phyloP scores from a whole-genome alignment of 345 rosid genomes.

The Bruguiera gymnorhiza region DNA sequence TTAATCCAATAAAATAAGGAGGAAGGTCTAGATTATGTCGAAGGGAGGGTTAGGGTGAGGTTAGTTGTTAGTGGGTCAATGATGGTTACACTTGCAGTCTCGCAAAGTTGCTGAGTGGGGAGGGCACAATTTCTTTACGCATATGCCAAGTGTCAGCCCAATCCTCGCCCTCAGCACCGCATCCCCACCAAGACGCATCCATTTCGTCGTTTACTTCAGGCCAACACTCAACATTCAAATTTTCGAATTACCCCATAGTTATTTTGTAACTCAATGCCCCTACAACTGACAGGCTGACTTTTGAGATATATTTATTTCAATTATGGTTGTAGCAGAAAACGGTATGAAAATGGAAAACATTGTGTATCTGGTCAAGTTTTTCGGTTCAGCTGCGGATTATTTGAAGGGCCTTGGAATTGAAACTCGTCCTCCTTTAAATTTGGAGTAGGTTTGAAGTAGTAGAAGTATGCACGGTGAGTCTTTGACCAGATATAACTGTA shows the following conservation, averaged over 20 bases:
- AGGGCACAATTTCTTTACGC: constrained; percentile 12
- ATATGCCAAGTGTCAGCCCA: neutral
- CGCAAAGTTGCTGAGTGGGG: neutral
- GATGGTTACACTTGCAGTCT: neutral
- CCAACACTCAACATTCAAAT: neutral
- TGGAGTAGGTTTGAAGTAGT: no score
- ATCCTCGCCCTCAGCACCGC: neutral
- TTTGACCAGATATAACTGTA: no score
- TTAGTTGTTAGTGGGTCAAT: neutral
- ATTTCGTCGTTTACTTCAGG: neutral
- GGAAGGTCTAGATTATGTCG: neutral
- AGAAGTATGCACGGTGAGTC: no score
- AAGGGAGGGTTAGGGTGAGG: neutral
- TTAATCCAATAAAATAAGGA: no score
- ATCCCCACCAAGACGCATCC: neutral
- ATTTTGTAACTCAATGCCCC: neutral
- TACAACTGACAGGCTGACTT: no score
- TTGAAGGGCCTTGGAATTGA: no score
- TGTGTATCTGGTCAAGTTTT: no score
- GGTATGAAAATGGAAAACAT: no score
- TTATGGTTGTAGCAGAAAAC: no score
- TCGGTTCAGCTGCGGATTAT: no score
- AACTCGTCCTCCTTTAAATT: no score
- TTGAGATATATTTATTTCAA: no score
- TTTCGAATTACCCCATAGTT: neutral